These are phyloP conservation scores for Polygonum maritimum DNA, from an alignment of 148 eudicot species.

Conservation along the genomic window DNA sequence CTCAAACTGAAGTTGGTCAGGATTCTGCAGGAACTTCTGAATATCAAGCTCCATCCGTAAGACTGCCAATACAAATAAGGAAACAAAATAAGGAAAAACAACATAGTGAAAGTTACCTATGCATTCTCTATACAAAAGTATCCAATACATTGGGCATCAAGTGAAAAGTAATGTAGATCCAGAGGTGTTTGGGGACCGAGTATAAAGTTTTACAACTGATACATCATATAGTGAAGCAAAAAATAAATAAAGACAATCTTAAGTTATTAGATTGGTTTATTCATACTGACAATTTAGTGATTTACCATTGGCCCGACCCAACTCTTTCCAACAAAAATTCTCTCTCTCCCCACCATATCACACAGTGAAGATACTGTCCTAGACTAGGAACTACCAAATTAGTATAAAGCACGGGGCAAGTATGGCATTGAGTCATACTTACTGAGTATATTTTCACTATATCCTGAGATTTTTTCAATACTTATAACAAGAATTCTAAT, in stretches of 20 bases:
- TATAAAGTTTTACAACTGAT: neutral
- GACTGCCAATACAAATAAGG: slow-evolving; percentile 33
- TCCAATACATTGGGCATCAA: neutral
- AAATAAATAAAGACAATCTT: neutral
- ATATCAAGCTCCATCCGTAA: slow-evolving; percentile 90
- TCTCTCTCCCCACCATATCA: neutral
- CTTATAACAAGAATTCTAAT: neutral
- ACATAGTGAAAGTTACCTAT: neutral
- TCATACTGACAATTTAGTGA: neutral
- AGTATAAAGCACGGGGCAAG: neutral
- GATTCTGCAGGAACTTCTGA: slow-evolving; percentile 67
- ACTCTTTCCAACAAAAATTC: neutral
- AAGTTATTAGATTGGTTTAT: neutral
- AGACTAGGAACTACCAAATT: neutral
- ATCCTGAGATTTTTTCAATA: neutral
- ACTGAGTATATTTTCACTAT: neutral
- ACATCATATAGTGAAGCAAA: neutral
- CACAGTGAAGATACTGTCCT: neutral
- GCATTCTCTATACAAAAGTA: neutral
- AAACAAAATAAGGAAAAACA: neutral
- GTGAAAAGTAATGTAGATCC: neutral
- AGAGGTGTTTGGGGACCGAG: neutral
- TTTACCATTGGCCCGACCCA: neutral
- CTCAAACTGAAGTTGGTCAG: slow-evolving; percentile 67
- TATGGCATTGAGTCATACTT: neutral